A percentile compares a stretch with the other conserved stretches of the same genome.
Conservation (phyloP, 306 rosid genomes). For the Medicago lupulina region DNA sequence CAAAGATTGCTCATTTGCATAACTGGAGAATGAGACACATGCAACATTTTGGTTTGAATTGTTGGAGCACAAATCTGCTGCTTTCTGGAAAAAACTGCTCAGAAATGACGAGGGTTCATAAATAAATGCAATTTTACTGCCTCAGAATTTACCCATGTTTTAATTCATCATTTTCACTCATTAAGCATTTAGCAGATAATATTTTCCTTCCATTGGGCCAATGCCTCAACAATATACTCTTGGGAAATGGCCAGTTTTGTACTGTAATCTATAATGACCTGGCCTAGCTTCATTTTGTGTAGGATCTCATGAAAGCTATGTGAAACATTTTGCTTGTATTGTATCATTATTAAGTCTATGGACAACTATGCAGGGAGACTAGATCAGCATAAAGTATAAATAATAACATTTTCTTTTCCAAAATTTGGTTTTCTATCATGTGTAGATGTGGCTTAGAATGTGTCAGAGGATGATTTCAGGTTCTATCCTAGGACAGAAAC, state of each 20-base stretch:
- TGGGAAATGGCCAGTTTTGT: neutral
- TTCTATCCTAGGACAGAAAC: too few species aligned
- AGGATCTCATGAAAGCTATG: too few species aligned
- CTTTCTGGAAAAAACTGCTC: constrained; percentile 46
- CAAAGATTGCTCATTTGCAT: constrained; percentile 40
- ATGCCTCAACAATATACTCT: constrained; percentile 38
- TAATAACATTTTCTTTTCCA: neutral
- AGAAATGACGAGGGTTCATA: constrained; percentile 38
- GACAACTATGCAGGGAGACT: constrained; percentile 23
- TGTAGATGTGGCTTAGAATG: too few species aligned
- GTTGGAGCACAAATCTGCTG: constrained; percentile 31
- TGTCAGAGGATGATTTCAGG: too few species aligned
- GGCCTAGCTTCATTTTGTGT: too few species aligned
- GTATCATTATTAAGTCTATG: too few species aligned
- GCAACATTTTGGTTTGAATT: constrained; percentile 45
- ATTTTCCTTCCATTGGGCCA: constrained; percentile 24
- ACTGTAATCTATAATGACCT: too few species aligned
- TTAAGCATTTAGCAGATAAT: constrained; percentile 22
- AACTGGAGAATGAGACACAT: constrained; percentile 31
- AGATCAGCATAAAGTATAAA: constrained; percentile 36
- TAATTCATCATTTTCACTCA: constrained; percentile 41
- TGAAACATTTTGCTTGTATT: too few species aligned
- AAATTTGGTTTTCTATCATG: too few species aligned
- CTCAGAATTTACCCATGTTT: constrained; percentile 41
- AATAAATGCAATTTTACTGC: constrained; percentile 48